Conservation (phyloP, 169 alveolate genomes). For the Plasmodium vivax region DNA sequence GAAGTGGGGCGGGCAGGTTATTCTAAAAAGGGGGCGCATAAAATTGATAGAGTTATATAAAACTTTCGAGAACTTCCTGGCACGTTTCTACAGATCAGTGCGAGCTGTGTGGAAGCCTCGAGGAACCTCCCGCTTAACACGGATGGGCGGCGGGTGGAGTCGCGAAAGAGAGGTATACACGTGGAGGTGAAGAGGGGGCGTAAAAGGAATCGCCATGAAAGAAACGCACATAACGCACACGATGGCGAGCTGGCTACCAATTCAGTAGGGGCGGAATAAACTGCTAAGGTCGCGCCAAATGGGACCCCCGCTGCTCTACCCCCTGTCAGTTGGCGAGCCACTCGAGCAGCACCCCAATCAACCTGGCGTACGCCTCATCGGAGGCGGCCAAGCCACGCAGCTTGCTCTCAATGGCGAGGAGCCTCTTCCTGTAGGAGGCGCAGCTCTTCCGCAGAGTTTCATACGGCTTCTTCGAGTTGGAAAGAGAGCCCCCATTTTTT, state of each 20-base stretch:
- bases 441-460: slow-evolving; percentile 20
- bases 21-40: background rate
- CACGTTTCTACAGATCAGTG: background rate
- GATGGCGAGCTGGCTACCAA: background rate
- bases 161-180: background rate
- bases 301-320: background rate
- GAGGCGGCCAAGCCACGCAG: background rate
- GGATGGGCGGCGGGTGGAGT: background rate
- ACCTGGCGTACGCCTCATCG: slow-evolving; percentile 15
- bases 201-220: background rate
- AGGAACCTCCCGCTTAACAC: background rate
- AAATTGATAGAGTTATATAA: too few relatives aligned
- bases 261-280: background rate
- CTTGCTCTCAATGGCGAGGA: slow-evolving; percentile 13
- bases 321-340: slow-evolving; percentile 31
- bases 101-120: background rate
- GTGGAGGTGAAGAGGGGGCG: background rate
- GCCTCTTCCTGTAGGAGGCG: slow-evolving; percentile 27
- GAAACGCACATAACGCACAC: background rate
- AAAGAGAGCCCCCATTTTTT: slow-evolving; percentile 7
- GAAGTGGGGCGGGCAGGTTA: background rate
- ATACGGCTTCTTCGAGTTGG: slow-evolving; percentile 26
- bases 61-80: background rate
- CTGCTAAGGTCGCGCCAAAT: background rate
- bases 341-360: slow-evolving; percentile 22